phyloP scores from a whole-genome alignment of 176 grass and related monocot species.

The Oryza punctata region DNA sequence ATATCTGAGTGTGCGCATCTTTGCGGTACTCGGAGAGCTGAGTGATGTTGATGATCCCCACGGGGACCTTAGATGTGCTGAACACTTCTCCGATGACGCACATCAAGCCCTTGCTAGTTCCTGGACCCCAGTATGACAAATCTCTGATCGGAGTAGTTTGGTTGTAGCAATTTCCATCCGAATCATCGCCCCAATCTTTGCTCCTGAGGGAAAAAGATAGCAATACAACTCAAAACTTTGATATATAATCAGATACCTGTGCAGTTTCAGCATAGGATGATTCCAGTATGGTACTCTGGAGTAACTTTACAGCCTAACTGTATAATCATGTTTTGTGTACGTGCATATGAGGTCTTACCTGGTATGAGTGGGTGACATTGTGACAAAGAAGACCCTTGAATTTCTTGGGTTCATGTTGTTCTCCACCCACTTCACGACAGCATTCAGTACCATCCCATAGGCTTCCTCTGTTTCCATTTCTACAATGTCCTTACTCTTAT shows the following conservation, averaged over 20 bases:
- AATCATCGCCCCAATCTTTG: constrained; percentile 82
- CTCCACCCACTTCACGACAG: constrained; percentile 79
- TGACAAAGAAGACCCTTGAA: constrained; percentile 75
- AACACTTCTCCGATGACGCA: constrained; percentile 65
- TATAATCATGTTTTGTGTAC: background rate
- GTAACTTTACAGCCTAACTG: background rate
- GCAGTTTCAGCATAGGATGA: background rate
- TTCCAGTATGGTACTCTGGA: no score
- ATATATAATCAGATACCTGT: background rate
- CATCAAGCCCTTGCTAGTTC: constrained; percentile 86
- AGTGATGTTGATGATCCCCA: constrained; percentile 83
- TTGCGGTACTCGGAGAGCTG: constrained; percentile 93
- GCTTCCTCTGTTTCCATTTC: constrained; percentile 86
- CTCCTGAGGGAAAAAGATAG: constrained; percentile 46
- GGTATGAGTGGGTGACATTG: constrained; percentile 91
- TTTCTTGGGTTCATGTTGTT: constrained; percentile 69
- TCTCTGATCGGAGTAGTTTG: constrained; percentile 73
- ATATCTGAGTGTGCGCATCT: constrained; percentile 91
- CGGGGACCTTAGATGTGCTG: constrained; percentile 38
- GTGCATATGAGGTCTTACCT: constrained; percentile 40
- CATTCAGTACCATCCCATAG: constrained; percentile 73
- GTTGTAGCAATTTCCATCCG: constrained; percentile 88
- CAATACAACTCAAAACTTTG: background rate
- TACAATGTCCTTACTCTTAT: constrained; percentile 62
- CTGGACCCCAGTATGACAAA: constrained; percentile 64